Evolutionary conservation across 2,329 filamentous ascomycete species (phyloP).

Genomic region (Penicillium sp.): DNA sequence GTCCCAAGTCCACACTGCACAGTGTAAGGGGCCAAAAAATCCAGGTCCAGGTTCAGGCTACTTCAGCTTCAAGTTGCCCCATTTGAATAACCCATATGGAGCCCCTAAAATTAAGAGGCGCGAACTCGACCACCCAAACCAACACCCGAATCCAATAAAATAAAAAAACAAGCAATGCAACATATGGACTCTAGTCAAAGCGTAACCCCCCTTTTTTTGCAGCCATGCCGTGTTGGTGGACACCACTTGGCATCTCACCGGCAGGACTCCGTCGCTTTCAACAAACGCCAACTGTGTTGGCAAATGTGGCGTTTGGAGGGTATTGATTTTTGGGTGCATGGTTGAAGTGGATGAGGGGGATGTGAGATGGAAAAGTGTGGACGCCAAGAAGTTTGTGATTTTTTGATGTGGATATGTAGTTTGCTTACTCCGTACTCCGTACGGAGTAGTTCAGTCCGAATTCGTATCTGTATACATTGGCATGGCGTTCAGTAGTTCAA

Average conservation of each 20-base stretch:
- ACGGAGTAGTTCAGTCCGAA: neutral
- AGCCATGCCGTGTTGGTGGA: conserved; percentile 22
- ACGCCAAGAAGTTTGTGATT: neutral
- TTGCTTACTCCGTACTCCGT: too few relatives aligned
- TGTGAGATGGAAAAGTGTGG: neutral
- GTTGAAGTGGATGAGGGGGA: neutral
- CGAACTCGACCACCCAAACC: neutral
- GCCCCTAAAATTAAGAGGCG: conserved; percentile 4
- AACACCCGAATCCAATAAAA: neutral
- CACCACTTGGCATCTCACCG: conserved; percentile 20
- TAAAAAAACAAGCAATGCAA: conserved; percentile 12
- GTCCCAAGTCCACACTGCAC: neutral
- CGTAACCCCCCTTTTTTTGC: conserved; percentile 6
- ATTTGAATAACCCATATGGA: neutral
- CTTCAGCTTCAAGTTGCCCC: neutral
- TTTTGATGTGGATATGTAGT: neutral
- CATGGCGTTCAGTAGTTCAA: conserved; percentile 6
- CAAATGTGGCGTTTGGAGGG: conserved; percentile 5
- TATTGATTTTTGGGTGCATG: conserved; percentile 9
- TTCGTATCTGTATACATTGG: conserved; percentile 1
- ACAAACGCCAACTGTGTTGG: conserved; percentile 2
- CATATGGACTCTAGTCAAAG: conserved; percentile 11
- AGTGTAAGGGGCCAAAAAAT: neutral
- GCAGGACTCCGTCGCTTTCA: conserved; percentile 3
- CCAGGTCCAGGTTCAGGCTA: neutral